A percentile compares a stretch with the other conserved stretches of the same genome.
phyloP scores from a whole-genome alignment of 768 basidiomycete species.

The Mycena latifolia region DNA sequence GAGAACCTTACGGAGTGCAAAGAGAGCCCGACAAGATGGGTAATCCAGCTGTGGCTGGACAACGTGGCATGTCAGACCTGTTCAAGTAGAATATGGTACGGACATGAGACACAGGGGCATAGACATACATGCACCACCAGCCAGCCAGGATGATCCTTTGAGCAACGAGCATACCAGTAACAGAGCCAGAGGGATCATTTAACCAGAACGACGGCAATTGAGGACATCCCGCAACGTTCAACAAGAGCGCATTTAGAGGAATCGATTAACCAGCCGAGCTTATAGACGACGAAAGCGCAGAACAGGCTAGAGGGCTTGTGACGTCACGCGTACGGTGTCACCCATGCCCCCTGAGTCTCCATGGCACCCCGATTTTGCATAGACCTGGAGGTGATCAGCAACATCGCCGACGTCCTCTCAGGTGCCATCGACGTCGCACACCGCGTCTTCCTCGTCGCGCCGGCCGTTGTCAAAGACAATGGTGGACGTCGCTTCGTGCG shows the following conservation, averaged over 20 bases:
- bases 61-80: constrained; percentile 55
- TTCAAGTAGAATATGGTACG: neutral
- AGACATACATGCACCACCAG: constrained; percentile 57
- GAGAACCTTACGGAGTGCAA: constrained; percentile 49
- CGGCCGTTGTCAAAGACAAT: too few species aligned
- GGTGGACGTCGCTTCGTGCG: too few species aligned
- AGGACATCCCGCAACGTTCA: constrained; percentile 13
- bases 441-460: too few species aligned
- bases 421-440: too few species aligned
- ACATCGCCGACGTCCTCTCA: too few species aligned
- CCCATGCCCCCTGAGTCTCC: too few species aligned
- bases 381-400: too few species aligned
- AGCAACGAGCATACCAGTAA: constrained; percentile 60
- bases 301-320: too few species aligned
- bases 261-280: constrained; percentile 53
- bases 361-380: too few species aligned
- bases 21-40: constrained; percentile 40
- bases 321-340: too few species aligned
- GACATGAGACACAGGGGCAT: neutral
- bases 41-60: constrained; percentile 45
- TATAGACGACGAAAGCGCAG: constrained; percentile 53
- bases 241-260: constrained; percentile 12
- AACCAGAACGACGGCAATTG: constrained; percentile 24
- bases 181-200: constrained; percentile 48
- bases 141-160: constrained; percentile 57